Evolutionary conservation across 129 eudicot genomes (phyloP).

Genomic region (Lonicera japonica): DNA sequence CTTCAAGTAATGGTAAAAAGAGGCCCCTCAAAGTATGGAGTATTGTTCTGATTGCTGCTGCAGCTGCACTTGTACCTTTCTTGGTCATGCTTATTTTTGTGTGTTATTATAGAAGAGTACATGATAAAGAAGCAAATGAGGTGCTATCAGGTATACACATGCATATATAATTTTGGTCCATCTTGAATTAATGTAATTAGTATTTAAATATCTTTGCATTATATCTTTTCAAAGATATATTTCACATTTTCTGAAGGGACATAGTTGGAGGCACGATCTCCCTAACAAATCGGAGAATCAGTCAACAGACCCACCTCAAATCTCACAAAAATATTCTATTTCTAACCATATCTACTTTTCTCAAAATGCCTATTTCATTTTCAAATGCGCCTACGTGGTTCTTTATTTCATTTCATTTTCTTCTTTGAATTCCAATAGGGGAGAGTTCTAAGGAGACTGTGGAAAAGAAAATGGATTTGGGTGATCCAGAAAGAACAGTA

Average conservation of each 20-base stretch:
- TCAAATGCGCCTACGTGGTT: too few relatives aligned
- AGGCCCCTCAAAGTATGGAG: constrained; percentile 35
- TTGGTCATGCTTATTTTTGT: constrained; percentile 23
- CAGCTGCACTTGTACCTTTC: constrained; percentile 35
- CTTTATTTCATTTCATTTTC: not conserved
- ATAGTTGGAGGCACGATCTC: not conserved
- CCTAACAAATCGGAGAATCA: not conserved
- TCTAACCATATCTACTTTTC: not conserved
- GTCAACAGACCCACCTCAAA: not conserved
- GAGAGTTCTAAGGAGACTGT: constrained; percentile 8
- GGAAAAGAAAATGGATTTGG: constrained; percentile 37
- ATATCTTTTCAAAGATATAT: too few relatives aligned
- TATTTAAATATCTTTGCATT: too few relatives aligned
- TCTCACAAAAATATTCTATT: not conserved
- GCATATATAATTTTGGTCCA: not conserved
- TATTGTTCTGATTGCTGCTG: constrained; percentile 46
- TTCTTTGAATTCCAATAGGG: constrained; percentile 8
- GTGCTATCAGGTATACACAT: constrained; percentile 13
- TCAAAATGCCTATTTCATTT: too few relatives aligned
- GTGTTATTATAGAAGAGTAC: constrained; percentile 34
- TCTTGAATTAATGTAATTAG: too few relatives aligned
- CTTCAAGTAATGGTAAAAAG: constrained; percentile 11
- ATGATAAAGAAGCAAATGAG: constrained; percentile 13
- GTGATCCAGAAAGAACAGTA: constrained; percentile 37
- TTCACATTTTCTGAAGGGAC: too few relatives aligned